These are phyloP conservation scores for Saccharomyces paradoxus DNA, from an alignment of 805 yeast genomes.

Conservation along the genomic window DNA sequence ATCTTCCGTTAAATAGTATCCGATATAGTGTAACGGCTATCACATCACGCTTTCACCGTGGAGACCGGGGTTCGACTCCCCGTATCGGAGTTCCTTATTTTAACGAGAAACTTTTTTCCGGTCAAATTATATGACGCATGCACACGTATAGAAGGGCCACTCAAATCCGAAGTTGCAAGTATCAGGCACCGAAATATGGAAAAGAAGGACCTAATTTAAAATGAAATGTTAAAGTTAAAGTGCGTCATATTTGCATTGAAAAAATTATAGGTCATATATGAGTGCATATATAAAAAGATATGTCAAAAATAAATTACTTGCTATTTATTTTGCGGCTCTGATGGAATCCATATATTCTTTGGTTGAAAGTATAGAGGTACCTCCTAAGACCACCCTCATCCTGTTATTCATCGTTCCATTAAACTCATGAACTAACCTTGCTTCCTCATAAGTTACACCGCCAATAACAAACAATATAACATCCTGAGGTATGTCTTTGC, in stretches of 20 bases:
- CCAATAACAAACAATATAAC: slow-evolving; percentile 71
- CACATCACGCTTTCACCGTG: slow-evolving; percentile 29
- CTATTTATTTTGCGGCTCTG: not conserved
- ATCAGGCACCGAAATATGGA: not conserved
- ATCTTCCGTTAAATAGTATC: slow-evolving; percentile 3
- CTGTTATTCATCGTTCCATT: slow-evolving; percentile 37
- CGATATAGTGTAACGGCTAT: slow-evolving; percentile 30
- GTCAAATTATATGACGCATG: not conserved
- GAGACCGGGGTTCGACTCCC: slow-evolving; percentile 31
- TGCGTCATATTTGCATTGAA: not conserved
- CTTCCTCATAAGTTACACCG: slow-evolving; percentile 89
- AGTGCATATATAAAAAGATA: not conserved
- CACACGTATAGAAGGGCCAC: not conserved
- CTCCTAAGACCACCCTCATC: slow-evolving; percentile 71
- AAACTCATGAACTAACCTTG: slow-evolving; percentile 69
- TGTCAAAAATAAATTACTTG: not conserved
- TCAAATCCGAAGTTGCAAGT: not conserved
- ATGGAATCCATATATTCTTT: slow-evolving; percentile 30
- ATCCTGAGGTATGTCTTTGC: slow-evolving; percentile 42
- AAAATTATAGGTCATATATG: too few species aligned
- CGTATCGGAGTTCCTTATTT: slow-evolving; percentile 20
- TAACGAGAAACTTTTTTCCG: not conserved
- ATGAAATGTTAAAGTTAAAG: too few species aligned
- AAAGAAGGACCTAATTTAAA: too few species aligned
- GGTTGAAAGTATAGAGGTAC: slow-evolving; percentile 53